Base-by-base conservation (phyloP, 148 eudicot species). In the Talinum fruticosum region DNA sequence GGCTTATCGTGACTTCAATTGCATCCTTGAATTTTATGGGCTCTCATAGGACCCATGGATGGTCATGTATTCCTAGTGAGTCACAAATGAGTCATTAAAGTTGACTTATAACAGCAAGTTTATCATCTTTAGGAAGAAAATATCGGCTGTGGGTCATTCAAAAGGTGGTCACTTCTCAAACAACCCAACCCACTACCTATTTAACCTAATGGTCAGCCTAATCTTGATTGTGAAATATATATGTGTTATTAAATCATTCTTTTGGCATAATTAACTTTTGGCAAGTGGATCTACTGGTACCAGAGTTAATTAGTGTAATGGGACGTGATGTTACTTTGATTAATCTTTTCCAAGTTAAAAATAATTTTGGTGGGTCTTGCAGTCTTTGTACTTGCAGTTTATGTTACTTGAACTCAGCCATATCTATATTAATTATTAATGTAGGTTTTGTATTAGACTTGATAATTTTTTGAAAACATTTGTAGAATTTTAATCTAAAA, bases 1-100 rank as follows among this genome's bases (percentile, higher is more conserved):
- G n/a, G 57, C 23, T 51, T 51, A 21, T 68, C 1, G 18, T 2
- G 14, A 68, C 15, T 68, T 7, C 23, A 8, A 68, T 68, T 36
- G 14, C 29, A 36, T 19, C 19, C 21, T 6, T 18, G 45, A 68
- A 36, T 34, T 49, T n/a, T 14, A 66, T 32, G 35, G 13, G 37
- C 23, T 69, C 73, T 69, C 32, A 69, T 24, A 19, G 73, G 51
- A 69, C 6, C 10, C 51, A 69, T 65, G 68, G 36, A 14, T 65
- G 29, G 73, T 24, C 53, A 23, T 34, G 16, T 66, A 24, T 15
- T 1, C 38, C 38, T 13, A 34, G 35, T 69, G 45, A 59, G 37
- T 75, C 75, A 75, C 37, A 14, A 62, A 28, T 59, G 45, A 59
- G 29, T 69, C 75, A 75, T 59, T 75, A 69, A 67, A 38, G 1